A percentile compares a stretch with the other conserved stretches of the same genome.
phyloP scores from a whole-genome alignment of 179 eudicot genomes.

The Camellia oleifera region DNA sequence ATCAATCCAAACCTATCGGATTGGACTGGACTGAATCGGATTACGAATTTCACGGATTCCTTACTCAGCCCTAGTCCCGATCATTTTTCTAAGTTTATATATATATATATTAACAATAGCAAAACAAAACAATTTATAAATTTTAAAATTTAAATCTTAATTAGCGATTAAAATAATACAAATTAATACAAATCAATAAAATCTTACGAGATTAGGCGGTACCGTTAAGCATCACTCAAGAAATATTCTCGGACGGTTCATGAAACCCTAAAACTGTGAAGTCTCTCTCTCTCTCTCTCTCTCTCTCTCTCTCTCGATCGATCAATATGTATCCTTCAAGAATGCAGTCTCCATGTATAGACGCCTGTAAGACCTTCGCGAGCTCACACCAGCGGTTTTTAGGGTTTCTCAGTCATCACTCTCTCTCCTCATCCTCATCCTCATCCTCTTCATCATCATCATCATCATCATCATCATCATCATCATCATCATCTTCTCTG shows the following conservation, averaged over 20 bases:
- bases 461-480: neutral
- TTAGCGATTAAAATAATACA: too few relatives aligned
- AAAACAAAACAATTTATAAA: too few relatives aligned
- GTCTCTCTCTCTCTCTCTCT: neutral
- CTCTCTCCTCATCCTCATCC: constrained; percentile 13
- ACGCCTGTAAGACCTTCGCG: constrained; percentile 20
- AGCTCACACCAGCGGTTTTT: constrained; percentile 26
- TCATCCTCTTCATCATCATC: neutral
- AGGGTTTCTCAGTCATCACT: constrained; percentile 21
- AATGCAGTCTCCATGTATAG: constrained; percentile 21
- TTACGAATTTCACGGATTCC: too few relatives aligned
- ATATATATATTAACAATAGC: too few relatives aligned
- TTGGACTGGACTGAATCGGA: too few relatives aligned
- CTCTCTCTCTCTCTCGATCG: neutral
- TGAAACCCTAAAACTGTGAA: neutral
- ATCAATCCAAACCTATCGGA: too few relatives aligned
- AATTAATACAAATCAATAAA: too few relatives aligned
- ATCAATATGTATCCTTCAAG: neutral
- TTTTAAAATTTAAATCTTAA: too few relatives aligned
- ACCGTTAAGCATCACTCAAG: neutral
- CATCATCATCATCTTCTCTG: constrained; percentile 11
- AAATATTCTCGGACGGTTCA: neutral
- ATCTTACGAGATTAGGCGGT: too few relatives aligned
- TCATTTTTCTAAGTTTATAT: too few relatives aligned
- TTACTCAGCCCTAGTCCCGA: too few relatives aligned